Evolutionary conservation across 192 early-diverging fungal genomes (phyloP), one percentile per base, ranked within the genome.

Genomic region (Fimicolochytrium jonesii): DNA sequence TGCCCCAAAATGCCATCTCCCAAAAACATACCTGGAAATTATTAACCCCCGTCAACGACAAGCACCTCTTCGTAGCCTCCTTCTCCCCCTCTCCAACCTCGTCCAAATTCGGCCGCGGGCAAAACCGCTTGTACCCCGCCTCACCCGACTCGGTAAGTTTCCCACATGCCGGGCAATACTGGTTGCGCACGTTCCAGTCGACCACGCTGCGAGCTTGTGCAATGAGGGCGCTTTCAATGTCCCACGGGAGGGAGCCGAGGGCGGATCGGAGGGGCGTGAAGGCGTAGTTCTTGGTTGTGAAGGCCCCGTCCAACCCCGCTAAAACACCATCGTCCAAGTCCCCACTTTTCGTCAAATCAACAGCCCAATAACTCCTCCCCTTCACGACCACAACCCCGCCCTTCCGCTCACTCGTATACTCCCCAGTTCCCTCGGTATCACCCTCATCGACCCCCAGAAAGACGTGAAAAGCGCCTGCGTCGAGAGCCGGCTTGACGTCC

Each of bases 161-260:
- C 45, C 72, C 78, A 56, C 80, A 82, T 6, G 67, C 71, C 7
- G 75, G 34, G 47, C 80, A 82, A 35, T 71, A 80, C 56, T 61
- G 36, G 47, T 70, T 53, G 10, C 78, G 67, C 0, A 53, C 48
- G 37, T 82, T 77, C 80, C 80, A 82, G 51, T 82, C 80, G 10
- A 78, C 26, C 25, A 82, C 35, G 22, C 73, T 54, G 13, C 72
- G 60, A 20, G 72, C 76, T 32, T 75, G 77, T 15, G 72, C 71
- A 29, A 77, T 23, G 41, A 72, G 20, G 20, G 72, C 66, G 17
- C 9, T 23, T 23, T 64, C 62, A 5, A 32, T 22, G 22, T 28
- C 33, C 45, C 45, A 61, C 7, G 59, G 26, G 10, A 47, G 32
- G 9, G 57, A 59, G 6, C 23, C 17, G 6, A 64, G 34, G 5